Evolutionary conservation across 129 eudicot species (phyloP), one percentile per base, ranked within the genome.

Genomic region (Artemisia annua): DNA sequence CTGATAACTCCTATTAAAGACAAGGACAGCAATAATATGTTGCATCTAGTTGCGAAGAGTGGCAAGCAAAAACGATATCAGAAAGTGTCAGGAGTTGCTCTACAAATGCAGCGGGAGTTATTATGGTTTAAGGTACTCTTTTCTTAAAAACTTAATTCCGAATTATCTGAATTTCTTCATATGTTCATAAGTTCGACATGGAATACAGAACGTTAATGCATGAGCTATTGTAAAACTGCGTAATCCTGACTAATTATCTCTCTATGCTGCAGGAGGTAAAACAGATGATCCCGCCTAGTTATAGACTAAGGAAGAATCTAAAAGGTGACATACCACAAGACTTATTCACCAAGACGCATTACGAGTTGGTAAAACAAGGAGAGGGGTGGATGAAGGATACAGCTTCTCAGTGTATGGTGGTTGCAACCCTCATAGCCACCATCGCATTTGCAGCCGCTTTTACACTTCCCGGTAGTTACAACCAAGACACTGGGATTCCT

Each of bases 391-490:
- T 69, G 73, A 69, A 28, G 11, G 17, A 46, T 2, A 66, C 71
- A 18, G 71, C 71, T 5, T 14, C 71, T 7, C 62, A 69, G 4
- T 69, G 62, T n/a, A 30, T 69, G 62, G 63, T 69, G 63, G 49
- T 32, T 30, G 74, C 62, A 4, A 69, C 74, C 10, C 74, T 69
- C 15, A 69, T 69, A 52, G 74, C 74, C 16, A 71, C 75, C 39
- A 57, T 71, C 5, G 75, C 43, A 11, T 71, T 71, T 39, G 75
- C 75, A 11, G 75, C 65, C 0, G 75, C 66, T n/a, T 71, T 55
- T 71, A 71, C 75, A 71, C 54, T 71, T 71, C 75, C 75, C 0
- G 75, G 75, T 43, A 53, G 66, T 13, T 71, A 71, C 24, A 11
- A 71, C 18, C 66, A 71, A 8, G 4, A 55, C 35, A 71, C 39